These are phyloP conservation scores for Basipetospora chlamydospora DNA, from an alignment of 2,329 filamentous ascomycete species.

Conservation along the genomic window DNA sequence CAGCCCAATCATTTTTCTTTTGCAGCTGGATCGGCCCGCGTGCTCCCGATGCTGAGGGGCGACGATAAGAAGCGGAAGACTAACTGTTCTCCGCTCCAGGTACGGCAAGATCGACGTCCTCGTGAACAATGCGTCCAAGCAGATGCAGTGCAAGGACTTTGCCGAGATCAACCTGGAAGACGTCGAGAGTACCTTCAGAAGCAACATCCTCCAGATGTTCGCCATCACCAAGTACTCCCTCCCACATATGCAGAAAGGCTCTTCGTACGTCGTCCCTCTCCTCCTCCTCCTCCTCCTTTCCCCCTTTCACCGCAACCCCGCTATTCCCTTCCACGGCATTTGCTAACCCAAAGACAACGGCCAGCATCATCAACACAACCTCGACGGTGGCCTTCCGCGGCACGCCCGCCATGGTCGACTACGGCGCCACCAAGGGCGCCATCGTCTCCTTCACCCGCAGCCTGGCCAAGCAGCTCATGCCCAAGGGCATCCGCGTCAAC, in stretches of 20 bases:
- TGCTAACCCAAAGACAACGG: neutral
- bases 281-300: neutral
- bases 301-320: too few species aligned
- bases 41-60: too few species aligned
- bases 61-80: too few species aligned
- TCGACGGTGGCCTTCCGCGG: constrained; percentile 41
- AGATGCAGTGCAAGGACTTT: constrained; percentile 37
- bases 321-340: too few species aligned
- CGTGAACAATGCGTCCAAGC: constrained; percentile 45
- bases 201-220: constrained; percentile 43
- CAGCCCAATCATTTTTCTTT: too few species aligned
- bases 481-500: constrained; percentile 42
- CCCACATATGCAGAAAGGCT: constrained; percentile 36
- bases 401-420: constrained; percentile 35
- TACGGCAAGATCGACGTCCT: constrained; percentile 30
- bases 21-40: too few species aligned
- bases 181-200: constrained; percentile 40
- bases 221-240: constrained; percentile 43
- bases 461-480: constrained; percentile 35
- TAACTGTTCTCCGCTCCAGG: neutral
- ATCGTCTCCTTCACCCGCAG: constrained; percentile 40
- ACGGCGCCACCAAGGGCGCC: constrained; percentile 42
- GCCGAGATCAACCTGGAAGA: constrained; percentile 37
- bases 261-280: constrained; percentile 18
- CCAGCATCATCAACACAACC: constrained; percentile 40